Conservation (phyloP, 1,284 basidiomycete species). For the Boletus mariae region DNA sequence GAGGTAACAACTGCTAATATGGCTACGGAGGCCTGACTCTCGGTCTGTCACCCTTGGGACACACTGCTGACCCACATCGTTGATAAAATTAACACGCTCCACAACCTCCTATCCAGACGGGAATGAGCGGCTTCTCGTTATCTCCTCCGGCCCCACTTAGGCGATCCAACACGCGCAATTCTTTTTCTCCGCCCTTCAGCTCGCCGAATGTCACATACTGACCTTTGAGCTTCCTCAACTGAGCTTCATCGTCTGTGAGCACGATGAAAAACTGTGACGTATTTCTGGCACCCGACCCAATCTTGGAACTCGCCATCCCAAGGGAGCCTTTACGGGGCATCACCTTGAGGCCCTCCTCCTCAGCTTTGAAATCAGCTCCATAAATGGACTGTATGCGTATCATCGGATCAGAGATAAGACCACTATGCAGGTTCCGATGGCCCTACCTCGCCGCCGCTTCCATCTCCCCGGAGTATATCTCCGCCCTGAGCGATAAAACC, state of each 20-base stretch:
- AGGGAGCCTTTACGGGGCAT: slow-evolving; percentile 40
- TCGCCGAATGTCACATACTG: slow-evolving; percentile 48
- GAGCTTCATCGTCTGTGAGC: slow-evolving; percentile 39
- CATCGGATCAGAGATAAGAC: slow-evolving; percentile 14
- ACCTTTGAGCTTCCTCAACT: slow-evolving; percentile 42
- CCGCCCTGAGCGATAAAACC: slow-evolving; percentile 50
- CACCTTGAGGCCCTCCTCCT: slow-evolving; percentile 42
- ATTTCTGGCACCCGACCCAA: slow-evolving; percentile 40
- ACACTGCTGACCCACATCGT: slow-evolving; percentile 8
- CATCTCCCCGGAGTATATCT: slow-evolving; percentile 49
- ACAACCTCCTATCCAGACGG: slow-evolving; percentile 46
- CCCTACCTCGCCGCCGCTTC: slow-evolving; percentile 47
- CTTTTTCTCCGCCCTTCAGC: slow-evolving; percentile 33
- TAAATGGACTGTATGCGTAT: slow-evolving; percentile 40
- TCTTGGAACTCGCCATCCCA: slow-evolving; percentile 46
- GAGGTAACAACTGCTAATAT: slow-evolving; percentile 4
- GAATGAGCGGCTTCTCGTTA: slow-evolving; percentile 37
- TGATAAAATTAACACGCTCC: slow-evolving; percentile 20
- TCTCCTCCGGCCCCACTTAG: slow-evolving; percentile 34
- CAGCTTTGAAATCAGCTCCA: slow-evolving; percentile 48
- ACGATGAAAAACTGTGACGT: slow-evolving; percentile 51
- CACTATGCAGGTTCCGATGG: neutral
- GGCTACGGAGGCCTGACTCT: neutral
- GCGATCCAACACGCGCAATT: slow-evolving; percentile 36
- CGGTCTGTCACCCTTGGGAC: neutral